Evolutionary conservation across 1,139 yeast species (phyloP), one percentile per base, ranked within the genome.

Genomic region (Sugiyamaella pinicola): DNA sequence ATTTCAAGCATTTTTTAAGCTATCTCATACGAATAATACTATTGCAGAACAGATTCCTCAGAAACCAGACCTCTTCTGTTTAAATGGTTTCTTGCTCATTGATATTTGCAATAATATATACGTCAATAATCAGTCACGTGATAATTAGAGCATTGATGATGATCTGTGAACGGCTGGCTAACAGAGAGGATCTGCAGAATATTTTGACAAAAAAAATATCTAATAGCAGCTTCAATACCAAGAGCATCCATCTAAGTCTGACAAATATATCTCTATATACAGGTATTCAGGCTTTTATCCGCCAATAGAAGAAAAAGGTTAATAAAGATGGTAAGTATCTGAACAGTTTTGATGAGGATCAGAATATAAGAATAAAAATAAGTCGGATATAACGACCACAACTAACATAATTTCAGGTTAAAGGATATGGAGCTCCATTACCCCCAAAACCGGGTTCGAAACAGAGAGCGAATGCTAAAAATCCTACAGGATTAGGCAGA

Each of bases 401-500:
- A 13, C 44, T 40, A 43, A 31, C 39, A 6, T n/a, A 7, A 17
- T 22, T 33, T 33, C 43, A 46, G 49, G 49, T 31, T 12, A 46
- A 46, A 38, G 38, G 40, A 37, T 46, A 28, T 38, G 66, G 67
- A 74, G 83, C 86, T 2, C 96, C 96, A 58, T 85, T 85, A 72
- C 96, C 96, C 17, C 97, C 98, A 17, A 89, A 89, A 68, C 93
- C 96, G 19, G 83, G 87, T 8, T 58, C 71, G 1, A 60, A 54
- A 34, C 66, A 68, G 49, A 59, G 73, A 44, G 90, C 86, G 61
- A 88, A 86, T 72, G 87, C 87, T 67, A 88, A 86, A 66, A 90
- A 90, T 64, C 74, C 81, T 9, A 83, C 89, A 58, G 98, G 96
- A 12, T 75, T 91, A 52, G 98, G 98, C 46, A 79, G 95, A 66